phyloP scores from a whole-genome alignment of 2,329 filamentous ascomycete species.

The Aspergillus pseudoviridinutans region DNA sequence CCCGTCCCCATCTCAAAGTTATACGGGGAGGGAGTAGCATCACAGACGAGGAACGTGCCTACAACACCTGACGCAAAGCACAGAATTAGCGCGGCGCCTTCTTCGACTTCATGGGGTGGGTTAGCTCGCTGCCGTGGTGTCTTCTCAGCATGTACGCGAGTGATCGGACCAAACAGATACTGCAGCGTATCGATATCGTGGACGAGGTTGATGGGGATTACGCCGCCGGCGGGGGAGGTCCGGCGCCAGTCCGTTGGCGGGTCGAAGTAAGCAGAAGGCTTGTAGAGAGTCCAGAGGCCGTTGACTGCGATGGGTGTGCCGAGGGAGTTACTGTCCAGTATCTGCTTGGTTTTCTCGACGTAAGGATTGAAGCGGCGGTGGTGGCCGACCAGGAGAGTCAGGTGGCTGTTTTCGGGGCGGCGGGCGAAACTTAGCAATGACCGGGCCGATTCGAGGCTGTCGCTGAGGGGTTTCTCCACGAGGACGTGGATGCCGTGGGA shows the following conservation, averaged over 20 bases:
- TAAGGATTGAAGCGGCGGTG: constrained; percentile 59
- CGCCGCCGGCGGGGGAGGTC: constrained; percentile 42
- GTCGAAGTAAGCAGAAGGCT: constrained; percentile 51
- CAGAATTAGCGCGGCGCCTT: constrained; percentile 53
- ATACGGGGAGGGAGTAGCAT: constrained; percentile 50
- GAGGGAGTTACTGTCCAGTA: constrained; percentile 39
- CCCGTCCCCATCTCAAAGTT: constrained; percentile 57
- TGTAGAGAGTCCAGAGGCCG: constrained; percentile 53
- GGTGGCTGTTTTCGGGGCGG: constrained; percentile 18
- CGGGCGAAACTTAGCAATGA: constrained; percentile 18
- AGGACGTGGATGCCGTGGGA: constrained; percentile 50
- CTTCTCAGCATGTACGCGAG: constrained; percentile 49
- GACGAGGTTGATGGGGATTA: constrained; percentile 57
- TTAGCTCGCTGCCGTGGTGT: constrained; percentile 40
- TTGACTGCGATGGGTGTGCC: constrained; percentile 51
- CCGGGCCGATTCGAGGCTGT: constrained; percentile 23
- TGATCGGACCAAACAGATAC: constrained; percentile 53
- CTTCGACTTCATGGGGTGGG: constrained; percentile 47
- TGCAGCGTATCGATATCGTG: constrained; percentile 59
- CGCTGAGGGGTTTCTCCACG: constrained; percentile 56
- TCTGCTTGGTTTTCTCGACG: constrained; percentile 47
- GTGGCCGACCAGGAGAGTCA: constrained; percentile 54
- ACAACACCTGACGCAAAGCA: constrained; percentile 53
- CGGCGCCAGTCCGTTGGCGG: constrained; percentile 48
- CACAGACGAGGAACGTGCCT: constrained; percentile 55